phyloP scores from a whole-genome alignment of 352 stramenopile genomes.

The Phytophthora citrophthora region DNA sequence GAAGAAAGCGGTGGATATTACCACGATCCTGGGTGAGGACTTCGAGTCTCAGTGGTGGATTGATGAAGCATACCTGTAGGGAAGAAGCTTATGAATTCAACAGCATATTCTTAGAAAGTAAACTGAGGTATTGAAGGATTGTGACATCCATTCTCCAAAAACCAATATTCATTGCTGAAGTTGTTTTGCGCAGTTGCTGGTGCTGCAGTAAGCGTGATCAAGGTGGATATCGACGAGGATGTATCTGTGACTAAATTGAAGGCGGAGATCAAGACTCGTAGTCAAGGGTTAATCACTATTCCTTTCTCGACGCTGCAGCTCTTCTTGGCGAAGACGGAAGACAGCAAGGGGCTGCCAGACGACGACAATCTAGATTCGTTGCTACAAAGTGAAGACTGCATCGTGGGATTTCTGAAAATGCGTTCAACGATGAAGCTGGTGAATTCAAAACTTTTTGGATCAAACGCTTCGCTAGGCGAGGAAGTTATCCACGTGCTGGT shows the following conservation, averaged over 20 bases:
- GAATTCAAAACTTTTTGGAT: conserved; percentile 12
- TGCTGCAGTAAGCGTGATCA: too few relatives aligned
- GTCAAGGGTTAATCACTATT: neutral
- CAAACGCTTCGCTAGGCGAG: conserved; percentile 15
- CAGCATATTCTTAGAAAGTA: neutral
- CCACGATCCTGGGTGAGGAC: conserved; percentile 5
- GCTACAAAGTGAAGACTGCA: conserved; percentile 11
- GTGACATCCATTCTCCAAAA: too few relatives aligned
- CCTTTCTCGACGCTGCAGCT: conserved; percentile 3
- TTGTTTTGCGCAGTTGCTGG: neutral
- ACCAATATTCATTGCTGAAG: neutral
- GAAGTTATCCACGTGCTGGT: conserved; percentile 22
- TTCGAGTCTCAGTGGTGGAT: conserved; percentile 10
- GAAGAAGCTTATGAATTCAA: neutral
- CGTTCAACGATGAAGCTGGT: conserved; percentile 20
- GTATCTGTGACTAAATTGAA: neutral
- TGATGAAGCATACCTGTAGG: conserved; percentile 1
- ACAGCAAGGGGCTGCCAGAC: conserved; percentile 8
- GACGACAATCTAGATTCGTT: conserved; percentile 10
- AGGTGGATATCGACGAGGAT: neutral
- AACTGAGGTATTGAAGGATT: too few relatives aligned
- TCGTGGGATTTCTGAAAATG: conserved; percentile 15
- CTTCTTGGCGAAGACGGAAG: conserved; percentile 13
- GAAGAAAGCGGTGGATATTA: conserved; percentile 10
- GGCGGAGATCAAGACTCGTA: conserved; percentile 13